phyloP scores from a whole-genome alignment of 257 asterid species.

The Fraxinus quadrangulata region DNA sequence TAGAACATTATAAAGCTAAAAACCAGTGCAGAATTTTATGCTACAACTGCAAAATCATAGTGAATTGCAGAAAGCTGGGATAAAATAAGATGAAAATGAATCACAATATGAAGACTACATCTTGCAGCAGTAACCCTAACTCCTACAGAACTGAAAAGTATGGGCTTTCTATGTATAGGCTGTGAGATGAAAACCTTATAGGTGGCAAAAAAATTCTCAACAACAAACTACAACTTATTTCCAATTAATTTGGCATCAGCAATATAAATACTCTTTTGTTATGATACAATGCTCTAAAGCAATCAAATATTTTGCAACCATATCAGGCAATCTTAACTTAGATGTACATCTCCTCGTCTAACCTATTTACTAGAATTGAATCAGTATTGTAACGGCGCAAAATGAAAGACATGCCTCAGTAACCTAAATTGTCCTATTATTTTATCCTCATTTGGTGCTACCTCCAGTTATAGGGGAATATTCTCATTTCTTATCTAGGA shows the following conservation, averaged over 20 bases:
- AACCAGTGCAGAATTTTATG: not conserved
- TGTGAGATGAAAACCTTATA: not conserved
- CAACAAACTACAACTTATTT: not conserved
- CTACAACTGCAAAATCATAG: not conserved
- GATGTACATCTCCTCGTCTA: not conserved
- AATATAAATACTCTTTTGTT: too few species aligned
- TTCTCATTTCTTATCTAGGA: not conserved
- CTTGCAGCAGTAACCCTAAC: not conserved
- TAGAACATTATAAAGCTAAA: too few species aligned
- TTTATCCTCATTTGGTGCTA: not conserved
- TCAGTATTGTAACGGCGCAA: not conserved
- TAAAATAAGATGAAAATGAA: not conserved
- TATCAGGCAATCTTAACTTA: not conserved
- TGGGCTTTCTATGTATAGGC: not conserved
- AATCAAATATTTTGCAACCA: not conserved
- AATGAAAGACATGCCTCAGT: not conserved
- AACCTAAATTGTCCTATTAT: not conserved
- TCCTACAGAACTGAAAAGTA: not conserved
- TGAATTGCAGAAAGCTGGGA: not conserved
- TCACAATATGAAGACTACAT: not conserved
- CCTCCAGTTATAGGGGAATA: not conserved
- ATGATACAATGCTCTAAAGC: not conserved
- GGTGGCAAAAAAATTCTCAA: not conserved
- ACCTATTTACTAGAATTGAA: not conserved
- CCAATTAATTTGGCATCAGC: not conserved